Evolutionary conservation across 2,329 filamentous ascomycete species (phyloP), one percentile per base, ranked within the genome.

Genomic region (Diaporthe batatas): DNA sequence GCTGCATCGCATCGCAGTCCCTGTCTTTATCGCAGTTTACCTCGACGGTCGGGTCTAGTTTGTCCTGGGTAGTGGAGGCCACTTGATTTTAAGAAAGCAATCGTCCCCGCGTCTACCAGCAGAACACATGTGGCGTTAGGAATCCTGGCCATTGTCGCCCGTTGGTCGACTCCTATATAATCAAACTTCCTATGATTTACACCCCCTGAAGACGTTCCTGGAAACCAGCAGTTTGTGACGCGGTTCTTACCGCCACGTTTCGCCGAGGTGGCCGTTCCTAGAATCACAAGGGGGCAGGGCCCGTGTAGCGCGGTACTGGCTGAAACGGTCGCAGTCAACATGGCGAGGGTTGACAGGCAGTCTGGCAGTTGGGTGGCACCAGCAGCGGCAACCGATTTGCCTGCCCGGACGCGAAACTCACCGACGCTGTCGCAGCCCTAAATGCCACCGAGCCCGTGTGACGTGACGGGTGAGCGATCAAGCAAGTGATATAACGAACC

Each of bases 71-170:
- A 65, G 21, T 70, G 51, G 32, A n/a, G 68, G 23, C 54, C 67
- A 29, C 23, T n/a, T 44, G 44, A 14, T 34, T 51, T 7, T 49
- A 16, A 54, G 34, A n/a, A n/a, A 32, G 32, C 32, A 44, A 51
- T n/a, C 29, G 21, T 32, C 34, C 39, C 18, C 47, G 39, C 55
- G n/a, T 51, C 14, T 14, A 25, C n/a, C 7, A 23, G n/a, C 32
- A 62, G 42, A 58, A 62, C 49, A 72, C 62, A 57, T 16, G 42
- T 69, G 39, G 70, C 58, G 59, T 72, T 25, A 29, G 67, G 57
- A 54, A 54, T 47, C 64, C 55, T 51, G 21, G 54, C 34, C 29
- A 14, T 32, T 44, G 32, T 59, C 44, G 42, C 68, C 51, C 58
- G 29, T 47, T 53, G 29, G 55, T 58, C 34, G 23, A 70, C 34